Evolutionary conservation across 768 basidiomycete genomes (phyloP), one percentile per base, ranked within the genome.

Genomic region (Rhodotorula kratochvilovae): DNA sequence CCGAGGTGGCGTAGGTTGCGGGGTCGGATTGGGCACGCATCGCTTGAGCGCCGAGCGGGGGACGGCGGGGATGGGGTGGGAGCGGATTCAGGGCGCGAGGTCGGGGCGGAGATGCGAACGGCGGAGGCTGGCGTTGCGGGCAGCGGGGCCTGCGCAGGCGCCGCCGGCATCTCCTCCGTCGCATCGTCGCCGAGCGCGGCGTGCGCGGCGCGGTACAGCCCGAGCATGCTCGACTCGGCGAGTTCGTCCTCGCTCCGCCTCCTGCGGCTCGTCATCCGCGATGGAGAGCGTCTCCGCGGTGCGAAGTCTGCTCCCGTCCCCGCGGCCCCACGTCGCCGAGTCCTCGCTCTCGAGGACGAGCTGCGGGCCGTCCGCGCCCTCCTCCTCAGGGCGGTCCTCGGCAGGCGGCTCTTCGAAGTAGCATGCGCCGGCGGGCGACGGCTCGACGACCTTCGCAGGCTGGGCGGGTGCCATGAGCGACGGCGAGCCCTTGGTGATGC

Each of bases 241-340:
- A 59, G 29, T 77, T 13, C 39, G 85, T 87, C 50, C n/a, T 42
- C 61, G 43, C 16, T 43, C 67, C 2, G 27, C 58, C 25, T 46
- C 87, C 23, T 21, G 29, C 59, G 61, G 31, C 42, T 36, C 31
- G 17, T n/a, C 31, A 13, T 62, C 60, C 19, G 6, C 29, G 5
- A 25, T 25, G 25, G 45, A 63, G 10, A 43, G 33, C 62, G 29
- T 5, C 35, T 12, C 21, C 53, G 72, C 87, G 88, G 25, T 73
- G 74, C 36, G 51, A 66, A 17, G 81, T 82, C 53, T 83, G 82
- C 61, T 84, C 85, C 5, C 81, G 81, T 50, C 77, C 80, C 60
- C 84, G 85, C 42, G 33, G 46, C 71, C 62, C 68, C 70, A 70
- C 3, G 56, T 66, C 31, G 68, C 72, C 39, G 68, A 71, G 25